Base-by-base conservation (phyloP, 164 flowering plant species). In the Chimonanthus salicifolius region DNA sequence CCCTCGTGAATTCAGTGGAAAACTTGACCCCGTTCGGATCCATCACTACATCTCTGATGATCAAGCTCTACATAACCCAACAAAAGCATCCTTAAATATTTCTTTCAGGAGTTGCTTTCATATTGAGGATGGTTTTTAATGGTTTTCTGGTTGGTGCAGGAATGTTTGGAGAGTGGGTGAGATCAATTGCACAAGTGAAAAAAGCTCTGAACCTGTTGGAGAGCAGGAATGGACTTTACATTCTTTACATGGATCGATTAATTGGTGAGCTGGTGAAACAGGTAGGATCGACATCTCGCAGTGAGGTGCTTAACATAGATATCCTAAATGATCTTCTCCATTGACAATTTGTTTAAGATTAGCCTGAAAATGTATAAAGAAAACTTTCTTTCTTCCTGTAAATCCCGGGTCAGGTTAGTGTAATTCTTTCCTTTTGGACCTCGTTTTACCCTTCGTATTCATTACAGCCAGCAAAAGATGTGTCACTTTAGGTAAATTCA, bases 221-320 rank as follows among this genome's bases (percentile, higher is more conserved):
- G 79, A 87, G 80, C 87, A 85, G 98, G 85, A 86, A 83, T 67
- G 92, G 93, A 71, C 90, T 95, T 49, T 93, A 93, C 71, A 76
- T 84, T 51, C 80, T 91, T 2, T 95, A 93, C 87, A 84, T 92
- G 90, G 99, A 93, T 68, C 86, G 96, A 13, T 86, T 95, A 70
- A 82, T 72, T 1, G 94, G 94, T 64, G 85, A 83, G 68, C 77
- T 94, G 80, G 88, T 89, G 46, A 90, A 84, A 73, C 84, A 76
- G 74, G 76, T 87, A 3, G 80, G 89, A 67, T 85, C 80, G 78
- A 67, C 80, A 75, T 77, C 91, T 64, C 79, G 81, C 20, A 74
- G 79, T 47, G 87, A 78, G 71, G 78, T 75, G 62, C 83, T 90
- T 15, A 78, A 80, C 72, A 80, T 76, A 16, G 88, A 86, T 64